Evolutionary conservation across 495 filamentous ascomycete genomes (phyloP).

Genomic region (Aspergillus wentii): DNA sequence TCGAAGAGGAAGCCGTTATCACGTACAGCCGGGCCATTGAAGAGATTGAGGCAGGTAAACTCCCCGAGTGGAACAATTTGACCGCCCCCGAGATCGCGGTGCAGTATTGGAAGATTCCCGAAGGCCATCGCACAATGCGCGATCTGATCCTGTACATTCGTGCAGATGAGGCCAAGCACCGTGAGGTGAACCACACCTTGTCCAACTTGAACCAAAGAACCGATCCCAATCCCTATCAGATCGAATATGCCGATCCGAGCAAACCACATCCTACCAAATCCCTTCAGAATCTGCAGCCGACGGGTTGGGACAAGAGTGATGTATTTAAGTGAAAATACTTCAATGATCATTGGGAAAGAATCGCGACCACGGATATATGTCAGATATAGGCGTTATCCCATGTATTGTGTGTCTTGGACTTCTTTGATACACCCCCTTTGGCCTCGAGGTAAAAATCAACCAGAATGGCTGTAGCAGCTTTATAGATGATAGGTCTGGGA

Average conservation of each 20-base stretch:
- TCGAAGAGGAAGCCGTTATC: constrained; percentile 94
- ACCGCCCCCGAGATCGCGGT: constrained; percentile 83
- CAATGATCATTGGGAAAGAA: too few relatives aligned
- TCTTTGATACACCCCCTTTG: too few relatives aligned
- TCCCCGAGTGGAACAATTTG: constrained; percentile 78
- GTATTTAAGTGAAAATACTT: too few relatives aligned
- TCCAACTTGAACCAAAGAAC: constrained; percentile 73
- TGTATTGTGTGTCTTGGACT: too few relatives aligned
- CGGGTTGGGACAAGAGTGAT: constrained; percentile 80
- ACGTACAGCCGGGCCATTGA: constrained; percentile 86
- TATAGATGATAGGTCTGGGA: too few relatives aligned
- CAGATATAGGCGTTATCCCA: too few relatives aligned
- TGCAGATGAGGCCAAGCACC: constrained; percentile 93
- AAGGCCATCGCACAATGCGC: constrained; percentile 73
- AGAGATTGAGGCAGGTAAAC: constrained; percentile 77
- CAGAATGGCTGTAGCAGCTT: too few relatives aligned
- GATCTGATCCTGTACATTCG: constrained; percentile 85
- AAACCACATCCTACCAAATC: constrained; percentile 68
- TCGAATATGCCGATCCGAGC: constrained; percentile 59
- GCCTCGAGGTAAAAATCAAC: too few relatives aligned
- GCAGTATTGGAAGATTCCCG: constrained; percentile 89
- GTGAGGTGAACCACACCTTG: constrained; percentile 95
- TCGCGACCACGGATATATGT: too few relatives aligned
- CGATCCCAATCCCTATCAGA: constrained; percentile 89
- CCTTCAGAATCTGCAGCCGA: constrained; percentile 58